Evolutionary conservation across 2,329 filamentous ascomycete genomes (phyloP), one percentile per base, ranked within the genome.

Genomic region (Fusarium setosum): DNA sequence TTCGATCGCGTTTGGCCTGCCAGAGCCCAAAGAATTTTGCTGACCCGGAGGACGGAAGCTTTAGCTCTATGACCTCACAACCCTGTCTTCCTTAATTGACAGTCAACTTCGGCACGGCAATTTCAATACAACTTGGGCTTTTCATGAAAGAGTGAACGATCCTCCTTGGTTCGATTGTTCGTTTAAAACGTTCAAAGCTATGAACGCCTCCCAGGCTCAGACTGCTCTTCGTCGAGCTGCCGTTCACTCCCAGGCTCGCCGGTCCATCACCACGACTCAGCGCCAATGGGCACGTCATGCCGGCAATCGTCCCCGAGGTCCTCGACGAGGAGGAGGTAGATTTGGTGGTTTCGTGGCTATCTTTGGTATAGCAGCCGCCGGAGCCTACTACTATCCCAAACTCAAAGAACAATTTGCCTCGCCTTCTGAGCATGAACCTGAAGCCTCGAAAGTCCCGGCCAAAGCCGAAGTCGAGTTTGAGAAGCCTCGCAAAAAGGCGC

Each of bases 391-490:
- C 57, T 81, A 80, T 63, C 78, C 78, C 20, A 65, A 63, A 17
- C 61, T 82, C 60, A 75, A 66, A 56, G 73, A 71, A 17, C 62
- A 68, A 31, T 73, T 73, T 24, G 59, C 63, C 4, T 44, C 70
- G 3, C 24, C 60, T 13, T 20, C 65, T 20, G 67, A 72, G 51
- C 48, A 53, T 20, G 52, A 71, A 40, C 48, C 54, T 20, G 52
- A 71, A 40, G 53, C 44, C 17, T 60, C 66, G 20, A 44, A 67
- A 35, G 44, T 49, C 17, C 45, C 56, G 4, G 56, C 65, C 35
- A 78, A 82, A 70, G 85, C 86, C 1, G 84, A 90, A 52, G 73
- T 93, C 37, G 81, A 87, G 58, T 92, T 93, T 65, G 92, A 96
- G 77, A 85, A 89, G 74, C 79, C 87, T 21, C 83, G 89, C 55